Percentiles rank a stretch among this genome's conserved stretches.
These are phyloP conservation scores for Danielia oregonensis DNA, from an alignment of 805 yeast genomes.

Conservation along the genomic window DNA sequence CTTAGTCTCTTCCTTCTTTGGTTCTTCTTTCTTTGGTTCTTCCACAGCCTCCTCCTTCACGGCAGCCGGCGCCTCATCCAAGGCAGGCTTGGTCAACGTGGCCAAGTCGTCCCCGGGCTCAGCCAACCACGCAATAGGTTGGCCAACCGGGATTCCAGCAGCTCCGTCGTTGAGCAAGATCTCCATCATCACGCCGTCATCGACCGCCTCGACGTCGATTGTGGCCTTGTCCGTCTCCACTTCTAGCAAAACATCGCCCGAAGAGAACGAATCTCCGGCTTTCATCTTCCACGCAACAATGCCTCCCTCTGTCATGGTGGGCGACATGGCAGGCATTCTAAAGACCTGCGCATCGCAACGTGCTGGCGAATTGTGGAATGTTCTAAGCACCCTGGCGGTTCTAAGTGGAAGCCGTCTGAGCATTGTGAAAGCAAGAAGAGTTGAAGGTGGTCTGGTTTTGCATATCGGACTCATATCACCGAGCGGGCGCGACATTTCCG, in stretches of 20 bases:
- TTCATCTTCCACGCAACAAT: slow-evolving; percentile 85
- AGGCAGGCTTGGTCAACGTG: slow-evolving; percentile 55
- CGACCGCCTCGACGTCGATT: slow-evolving; percentile 83
- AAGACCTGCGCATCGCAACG: slow-evolving; percentile 45
- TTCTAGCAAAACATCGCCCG: slow-evolving; percentile 82
- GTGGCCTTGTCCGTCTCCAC: slow-evolving; percentile 87
- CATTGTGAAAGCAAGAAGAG: slow-evolving; percentile 7
- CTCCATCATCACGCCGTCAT: slow-evolving; percentile 86
- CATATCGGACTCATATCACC: slow-evolving; percentile 17
- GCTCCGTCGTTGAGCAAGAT: slow-evolving; percentile 70
- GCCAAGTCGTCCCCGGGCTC: slow-evolving; percentile 82
- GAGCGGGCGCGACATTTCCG: slow-evolving; percentile 24
- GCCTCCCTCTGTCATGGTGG: slow-evolving; percentile 97
- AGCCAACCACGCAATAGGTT: slow-evolving; percentile 83
- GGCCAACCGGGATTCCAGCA: slow-evolving; percentile 78
- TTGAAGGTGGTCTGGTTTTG: slow-evolving; percentile 3
- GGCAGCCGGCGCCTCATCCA: slow-evolving; percentile 13
- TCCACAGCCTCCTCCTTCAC: slow-evolving; percentile 14
- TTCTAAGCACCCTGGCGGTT: slow-evolving; percentile 11
- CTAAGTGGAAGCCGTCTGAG: slow-evolving; percentile 17
- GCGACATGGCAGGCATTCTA: slow-evolving; percentile 98
- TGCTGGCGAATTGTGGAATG: slow-evolving; percentile 28
- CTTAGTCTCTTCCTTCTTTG: slow-evolving; percentile 3
- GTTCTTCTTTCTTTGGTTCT: slow-evolving; percentile 14
- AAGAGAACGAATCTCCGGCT: slow-evolving; percentile 58